Evolutionary conservation across 306 rosid genomes (phyloP), one percentile per base, ranked within the genome.

Genomic region (Citrullus mucosospermus): DNA sequence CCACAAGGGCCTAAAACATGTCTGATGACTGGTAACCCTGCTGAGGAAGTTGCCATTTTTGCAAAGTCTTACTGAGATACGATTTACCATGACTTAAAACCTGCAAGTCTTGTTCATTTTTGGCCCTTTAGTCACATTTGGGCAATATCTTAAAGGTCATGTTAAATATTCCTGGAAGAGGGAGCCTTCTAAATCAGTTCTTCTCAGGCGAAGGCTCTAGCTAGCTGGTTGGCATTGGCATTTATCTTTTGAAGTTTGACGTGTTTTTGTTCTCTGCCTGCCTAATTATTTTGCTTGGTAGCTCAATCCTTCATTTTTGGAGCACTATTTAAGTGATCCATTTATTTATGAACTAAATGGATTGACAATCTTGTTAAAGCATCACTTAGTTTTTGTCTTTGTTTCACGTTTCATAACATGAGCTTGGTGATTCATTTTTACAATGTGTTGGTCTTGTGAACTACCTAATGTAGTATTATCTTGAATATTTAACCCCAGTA

Each of bases 1-100:
- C 90, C 97, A 11, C 81, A 72, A 44, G 97, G 97, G 81, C 76
- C 55, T 63, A 92, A 92, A 25, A n/a, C 41, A 74, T 50, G 60
- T 16, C 53, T 50, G 46, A 92, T 95, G 97, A 95, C 96, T 3
- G 93, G 97, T 77, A 84, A 91, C 53, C 84, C 90, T 73, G 96
- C 97, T 5, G 89, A 85, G 67, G 98, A 92, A 85, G 98, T 92
- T 53, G 98, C 98, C 69, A 89, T 95, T 80, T 92, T 95, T 80
- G 96, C 97, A 46, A 95, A 92, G 84, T 95, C 98, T 18, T 94
- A 94, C 83, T 92, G 36, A 72, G 74, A 41, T 68, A 68, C 18
- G 2, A 68, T 68, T n/a, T 68, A 48, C 28, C 53, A 11, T 6
- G 50, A 4, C 73, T 66, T 66, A 38, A 66, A 20, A 43, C 36